phyloP scores from a whole-genome alignment of 139 green algal species.

The Chlorella sp. region DNA sequence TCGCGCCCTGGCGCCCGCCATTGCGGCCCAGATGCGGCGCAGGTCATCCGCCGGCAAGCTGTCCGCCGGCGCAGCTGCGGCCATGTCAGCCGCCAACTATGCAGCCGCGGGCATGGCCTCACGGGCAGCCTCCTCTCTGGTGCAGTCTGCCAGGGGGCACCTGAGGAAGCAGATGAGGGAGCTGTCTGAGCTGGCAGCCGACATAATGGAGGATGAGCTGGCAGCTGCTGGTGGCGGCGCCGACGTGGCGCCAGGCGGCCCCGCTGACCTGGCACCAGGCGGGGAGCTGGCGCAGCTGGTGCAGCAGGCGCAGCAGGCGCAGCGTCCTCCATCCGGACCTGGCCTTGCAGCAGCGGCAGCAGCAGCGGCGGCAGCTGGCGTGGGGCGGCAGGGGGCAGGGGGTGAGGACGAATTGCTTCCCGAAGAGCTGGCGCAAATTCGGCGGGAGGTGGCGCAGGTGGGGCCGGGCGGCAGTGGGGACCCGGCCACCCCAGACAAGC shows the following conservation, averaged over 20 bases:
- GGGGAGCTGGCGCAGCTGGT: not conserved
- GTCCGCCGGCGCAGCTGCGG: not conserved
- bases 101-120: constrained; percentile 1
- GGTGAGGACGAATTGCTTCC: not conserved
- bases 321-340: not conserved
- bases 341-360: not conserved
- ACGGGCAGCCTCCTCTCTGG: constrained; percentile 16
- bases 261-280: not conserved
- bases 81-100: constrained; percentile 12
- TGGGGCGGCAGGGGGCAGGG: not conserved
- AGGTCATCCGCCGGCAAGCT: constrained; percentile 8
- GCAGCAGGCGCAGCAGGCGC: not conserved
- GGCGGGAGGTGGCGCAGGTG: not conserved
- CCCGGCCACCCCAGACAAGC: not conserved
- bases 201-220: constrained; percentile 12
- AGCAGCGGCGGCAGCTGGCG: not conserved
- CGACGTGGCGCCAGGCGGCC: not conserved
- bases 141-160: constrained; percentile 20
- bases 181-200: not conserved
- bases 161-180: not conserved
- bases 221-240: not conserved
- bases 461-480: not conserved
- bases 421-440: constrained; percentile 27
- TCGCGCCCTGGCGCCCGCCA: not conserved
- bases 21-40: constrained; percentile 9